phyloP scores from a whole-genome alignment of 768 basidiomycete genomes.

The Crepidotus variabilis region DNA sequence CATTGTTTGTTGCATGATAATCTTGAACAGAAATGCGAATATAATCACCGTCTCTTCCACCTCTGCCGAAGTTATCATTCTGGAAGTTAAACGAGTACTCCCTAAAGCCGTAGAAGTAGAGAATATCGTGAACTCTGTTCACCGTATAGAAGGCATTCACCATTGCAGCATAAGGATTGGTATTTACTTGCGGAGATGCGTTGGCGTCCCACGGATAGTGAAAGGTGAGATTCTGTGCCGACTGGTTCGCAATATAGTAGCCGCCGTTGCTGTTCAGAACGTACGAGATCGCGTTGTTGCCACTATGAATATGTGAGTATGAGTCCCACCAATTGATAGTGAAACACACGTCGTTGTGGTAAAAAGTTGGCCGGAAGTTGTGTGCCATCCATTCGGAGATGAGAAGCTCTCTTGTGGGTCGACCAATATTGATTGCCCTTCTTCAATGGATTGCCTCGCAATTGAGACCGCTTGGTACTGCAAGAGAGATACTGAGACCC shows the following conservation, averaged over 20 bases:
- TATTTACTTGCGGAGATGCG: slow-evolving; percentile 3
- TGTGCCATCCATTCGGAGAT: neutral
- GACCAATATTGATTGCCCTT: neutral
- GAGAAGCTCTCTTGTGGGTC: neutral
- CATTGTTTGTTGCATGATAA: slow-evolving; percentile 36
- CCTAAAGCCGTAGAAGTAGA: slow-evolving; percentile 26
- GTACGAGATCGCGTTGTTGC: slow-evolving; percentile 26
- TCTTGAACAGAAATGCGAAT: slow-evolving; percentile 50
- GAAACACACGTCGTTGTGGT: neutral
- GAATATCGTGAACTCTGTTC: slow-evolving; percentile 49
- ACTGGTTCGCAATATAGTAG: slow-evolving; percentile 21
- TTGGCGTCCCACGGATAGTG: neutral
- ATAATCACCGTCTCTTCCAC: slow-evolving; percentile 44
- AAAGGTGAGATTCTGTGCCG: neutral
- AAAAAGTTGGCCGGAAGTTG: neutral
- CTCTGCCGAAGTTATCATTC: slow-evolving; percentile 46
- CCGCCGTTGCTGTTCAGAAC: slow-evolving; percentile 21
- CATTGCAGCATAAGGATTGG: slow-evolving; percentile 36
- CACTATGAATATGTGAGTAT: slow-evolving; percentile 3
- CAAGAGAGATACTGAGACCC: neutral
- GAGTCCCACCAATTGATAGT: neutral
- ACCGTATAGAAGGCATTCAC: slow-evolving; percentile 52
- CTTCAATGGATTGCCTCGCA: neutral
- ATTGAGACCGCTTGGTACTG: neutral
- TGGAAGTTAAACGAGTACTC: slow-evolving; percentile 50